phyloP scores from a whole-genome alignment of 192 early-diverging fungal genomes.

The Linnemannia schmuckeri region DNA sequence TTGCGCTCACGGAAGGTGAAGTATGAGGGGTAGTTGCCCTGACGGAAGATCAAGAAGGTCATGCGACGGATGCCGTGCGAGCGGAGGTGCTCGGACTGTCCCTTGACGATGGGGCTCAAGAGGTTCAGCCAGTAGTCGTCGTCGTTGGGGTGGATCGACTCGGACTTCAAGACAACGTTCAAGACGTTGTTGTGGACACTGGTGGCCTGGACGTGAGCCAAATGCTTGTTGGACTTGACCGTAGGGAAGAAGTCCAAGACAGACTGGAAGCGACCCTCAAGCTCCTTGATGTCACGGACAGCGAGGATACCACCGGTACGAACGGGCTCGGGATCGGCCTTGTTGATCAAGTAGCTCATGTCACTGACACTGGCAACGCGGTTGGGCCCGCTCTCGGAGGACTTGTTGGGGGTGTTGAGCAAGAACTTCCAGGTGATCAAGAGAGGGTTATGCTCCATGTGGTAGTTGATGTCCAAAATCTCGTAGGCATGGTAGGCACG shows the following conservation, averaged over 20 bases:
- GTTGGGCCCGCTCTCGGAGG: constrained; percentile 64
- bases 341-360: constrained; percentile 81
- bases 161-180: constrained; percentile 85
- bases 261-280: constrained; percentile 72
- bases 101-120: constrained; percentile 68
- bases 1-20: constrained; percentile 95
- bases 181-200: constrained; percentile 78
- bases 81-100: constrained; percentile 73
- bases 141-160: constrained; percentile 72
- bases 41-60: constrained; percentile 89
- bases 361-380: constrained; percentile 86
- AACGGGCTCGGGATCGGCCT: constrained; percentile 76
- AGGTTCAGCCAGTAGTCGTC: constrained; percentile 79
- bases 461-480: constrained; percentile 86
- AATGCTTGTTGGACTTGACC: constrained; percentile 53
- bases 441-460: constrained; percentile 73
- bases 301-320: constrained; percentile 91
- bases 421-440: constrained; percentile 85
- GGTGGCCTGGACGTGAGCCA: constrained; percentile 30
- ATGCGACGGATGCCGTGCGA: constrained; percentile 86
- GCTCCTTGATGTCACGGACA: constrained; percentile 74
- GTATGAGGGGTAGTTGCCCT: constrained; percentile 89
- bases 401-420: constrained; percentile 69
- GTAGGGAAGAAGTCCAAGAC: constrained; percentile 73
- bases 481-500: constrained; percentile 98